A percentile compares a stretch with the other conserved stretches of the same genome.
phyloP scores from a whole-genome alignment of 1,284 basidiomycete species.

The Pyrrhoderma noxium region DNA sequence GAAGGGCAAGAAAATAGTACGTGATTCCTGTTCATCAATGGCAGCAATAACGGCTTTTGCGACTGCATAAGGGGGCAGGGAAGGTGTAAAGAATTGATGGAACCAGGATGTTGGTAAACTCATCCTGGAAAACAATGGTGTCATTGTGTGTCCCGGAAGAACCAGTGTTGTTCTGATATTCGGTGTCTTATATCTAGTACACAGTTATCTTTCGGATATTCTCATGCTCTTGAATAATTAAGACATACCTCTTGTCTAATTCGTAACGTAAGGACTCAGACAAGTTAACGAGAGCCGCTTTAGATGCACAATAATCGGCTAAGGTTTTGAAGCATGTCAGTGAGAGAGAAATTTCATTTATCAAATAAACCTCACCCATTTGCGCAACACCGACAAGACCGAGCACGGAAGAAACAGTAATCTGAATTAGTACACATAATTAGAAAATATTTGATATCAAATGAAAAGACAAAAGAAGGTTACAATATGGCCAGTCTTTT shows the following conservation, averaged over 20 bases:
- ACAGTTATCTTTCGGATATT: constrained; percentile 18
- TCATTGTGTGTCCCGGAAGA: constrained; percentile 67
- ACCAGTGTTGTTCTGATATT: constrained; percentile 76
- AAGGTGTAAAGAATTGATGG: constrained; percentile 70
- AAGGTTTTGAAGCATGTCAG: too few species aligned
- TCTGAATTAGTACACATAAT: constrained; percentile 31
- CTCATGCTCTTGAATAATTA: constrained; percentile 10
- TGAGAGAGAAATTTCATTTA: background rate
- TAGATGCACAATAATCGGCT: constrained; percentile 88
- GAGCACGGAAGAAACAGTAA: constrained; percentile 78
- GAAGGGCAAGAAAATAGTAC: constrained; percentile 67
- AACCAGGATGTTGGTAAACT: constrained; percentile 43
- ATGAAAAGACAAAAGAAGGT: constrained; percentile 23
- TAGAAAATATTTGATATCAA: constrained; percentile 6
- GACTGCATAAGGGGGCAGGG: constrained; percentile 62
- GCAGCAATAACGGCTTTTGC: constrained; percentile 76
- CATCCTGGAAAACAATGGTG: constrained; percentile 64
- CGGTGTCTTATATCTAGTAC: constrained; percentile 59
- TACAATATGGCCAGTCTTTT: constrained; percentile 79
- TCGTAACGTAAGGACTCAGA: constrained; percentile 81
- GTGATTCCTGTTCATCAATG: constrained; percentile 70
- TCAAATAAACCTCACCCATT: constrained; percentile 57
- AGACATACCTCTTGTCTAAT: constrained; percentile 59
- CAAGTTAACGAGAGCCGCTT: constrained; percentile 72
- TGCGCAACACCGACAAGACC: constrained; percentile 71